phyloP scores from a whole-genome alignment of 805 yeast species.

The Candida taoyuanica region DNA sequence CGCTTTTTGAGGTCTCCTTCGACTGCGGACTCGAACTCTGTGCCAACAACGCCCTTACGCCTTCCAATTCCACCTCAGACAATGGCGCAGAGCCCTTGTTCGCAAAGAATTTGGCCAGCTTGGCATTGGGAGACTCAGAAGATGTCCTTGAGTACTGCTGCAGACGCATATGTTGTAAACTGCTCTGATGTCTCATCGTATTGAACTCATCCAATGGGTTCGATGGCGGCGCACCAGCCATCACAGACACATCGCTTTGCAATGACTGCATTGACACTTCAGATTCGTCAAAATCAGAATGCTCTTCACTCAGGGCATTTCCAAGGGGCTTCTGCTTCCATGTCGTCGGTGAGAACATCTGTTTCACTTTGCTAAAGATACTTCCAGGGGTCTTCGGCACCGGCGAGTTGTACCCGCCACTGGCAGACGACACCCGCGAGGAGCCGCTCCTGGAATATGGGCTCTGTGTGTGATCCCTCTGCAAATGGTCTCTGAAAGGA shows the following conservation, averaged over 20 bases:
- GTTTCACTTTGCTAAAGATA: slow-evolving; percentile 23
- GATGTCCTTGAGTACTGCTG: slow-evolving; percentile 1
- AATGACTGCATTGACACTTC: slow-evolving; percentile 12
- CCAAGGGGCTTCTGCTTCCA: too few species aligned
- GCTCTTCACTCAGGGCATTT: too few species aligned
- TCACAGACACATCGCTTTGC: slow-evolving; percentile 4
- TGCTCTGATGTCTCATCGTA: slow-evolving; percentile 8
- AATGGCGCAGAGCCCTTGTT: slow-evolving; percentile 72
- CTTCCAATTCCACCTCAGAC: slow-evolving; percentile 71
- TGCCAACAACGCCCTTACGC: slow-evolving; percentile 60
- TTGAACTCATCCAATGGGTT: slow-evolving; percentile 22
- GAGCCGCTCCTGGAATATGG: slow-evolving; percentile 17
- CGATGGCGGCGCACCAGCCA: neutral
- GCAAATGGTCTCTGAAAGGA: slow-evolving; percentile 10
- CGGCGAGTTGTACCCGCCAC: neutral
- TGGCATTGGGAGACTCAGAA: slow-evolving; percentile 45
- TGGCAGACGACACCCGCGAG: slow-evolving; percentile 1
- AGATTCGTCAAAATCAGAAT: slow-evolving; percentile 10
- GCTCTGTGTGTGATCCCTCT: slow-evolving; percentile 16
- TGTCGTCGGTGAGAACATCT: slow-evolving; percentile 23
- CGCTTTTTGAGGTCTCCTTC: neutral
- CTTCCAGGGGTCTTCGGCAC: slow-evolving; percentile 5
- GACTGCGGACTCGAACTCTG: slow-evolving; percentile 33
- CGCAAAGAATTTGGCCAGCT: slow-evolving; percentile 65
- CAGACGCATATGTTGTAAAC: slow-evolving; percentile 3